Evolutionary conservation across 805 yeast genomes (phyloP).

Genomic region (Lipomyces starkeyi): DNA sequence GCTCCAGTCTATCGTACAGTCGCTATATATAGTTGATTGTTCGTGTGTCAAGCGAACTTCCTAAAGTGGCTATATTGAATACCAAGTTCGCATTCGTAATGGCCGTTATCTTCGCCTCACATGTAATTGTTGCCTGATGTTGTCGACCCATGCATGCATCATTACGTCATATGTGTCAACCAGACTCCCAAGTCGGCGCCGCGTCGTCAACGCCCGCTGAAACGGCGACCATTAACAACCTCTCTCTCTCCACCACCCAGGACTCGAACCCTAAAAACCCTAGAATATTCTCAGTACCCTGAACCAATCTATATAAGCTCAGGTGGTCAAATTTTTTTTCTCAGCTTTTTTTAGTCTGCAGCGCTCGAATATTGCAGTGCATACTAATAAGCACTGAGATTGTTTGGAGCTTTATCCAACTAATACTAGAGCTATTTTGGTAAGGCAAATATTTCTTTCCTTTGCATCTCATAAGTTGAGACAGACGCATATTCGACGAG

Average conservation of each 20-base stretch:
- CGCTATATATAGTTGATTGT: not conserved
- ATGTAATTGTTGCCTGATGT: not conserved
- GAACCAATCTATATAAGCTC: not conserved
- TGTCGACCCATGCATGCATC: not conserved
- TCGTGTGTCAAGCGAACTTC: too few species aligned
- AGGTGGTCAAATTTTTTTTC: not conserved
- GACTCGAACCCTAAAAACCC: not conserved
- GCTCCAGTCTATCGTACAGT: not conserved
- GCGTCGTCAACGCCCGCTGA: not conserved
- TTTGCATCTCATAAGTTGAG: not conserved
- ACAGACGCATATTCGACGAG: not conserved
- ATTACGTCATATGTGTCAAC: not conserved
- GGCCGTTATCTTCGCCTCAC: not conserved
- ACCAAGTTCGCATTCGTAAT: not conserved
- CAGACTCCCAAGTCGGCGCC: not conserved
- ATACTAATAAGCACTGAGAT: not conserved
- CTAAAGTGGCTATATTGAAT: not conserved
- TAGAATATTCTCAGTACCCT: not conserved
- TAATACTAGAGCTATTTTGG: not conserved
- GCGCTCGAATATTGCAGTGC: not conserved
- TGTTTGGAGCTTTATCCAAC: not conserved
- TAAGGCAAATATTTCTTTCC: not conserved
- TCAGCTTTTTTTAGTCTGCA: not conserved
- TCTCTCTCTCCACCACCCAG: not conserved
- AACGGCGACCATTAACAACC: not conserved